Conservation (phyloP, 768 basidiomycete species). For the Boletus patriciae region DNA sequence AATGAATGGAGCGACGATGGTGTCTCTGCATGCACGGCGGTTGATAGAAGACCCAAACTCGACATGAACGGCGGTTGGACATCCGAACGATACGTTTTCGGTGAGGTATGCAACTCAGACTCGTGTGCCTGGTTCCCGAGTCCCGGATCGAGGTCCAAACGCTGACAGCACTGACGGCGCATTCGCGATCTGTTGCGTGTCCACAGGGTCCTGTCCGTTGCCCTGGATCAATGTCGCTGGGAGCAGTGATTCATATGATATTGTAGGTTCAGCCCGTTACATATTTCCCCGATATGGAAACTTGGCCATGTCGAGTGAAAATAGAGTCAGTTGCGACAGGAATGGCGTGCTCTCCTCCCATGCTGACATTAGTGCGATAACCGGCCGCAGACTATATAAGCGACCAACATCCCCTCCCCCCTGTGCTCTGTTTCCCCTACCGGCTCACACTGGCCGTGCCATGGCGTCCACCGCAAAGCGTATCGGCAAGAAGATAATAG, state of each 20-base stretch:
- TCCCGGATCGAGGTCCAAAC: background rate
- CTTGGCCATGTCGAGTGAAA: no score
- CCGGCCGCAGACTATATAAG: background rate
- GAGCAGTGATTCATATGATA: no score
- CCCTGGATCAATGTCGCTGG: no score
- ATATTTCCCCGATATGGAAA: background rate
- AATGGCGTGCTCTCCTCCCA: constrained; percentile 28
- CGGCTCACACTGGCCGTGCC: background rate
- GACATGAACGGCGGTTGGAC: background rate
- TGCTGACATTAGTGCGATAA: background rate
- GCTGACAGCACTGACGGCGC: no score
- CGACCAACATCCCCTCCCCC: background rate
- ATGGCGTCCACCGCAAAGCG: constrained; percentile 47
- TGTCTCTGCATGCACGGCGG: background rate
- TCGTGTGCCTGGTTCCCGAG: background rate
- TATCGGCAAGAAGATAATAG: constrained; percentile 57
- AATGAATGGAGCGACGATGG: background rate
- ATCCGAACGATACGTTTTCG: background rate
- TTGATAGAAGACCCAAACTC: no score
- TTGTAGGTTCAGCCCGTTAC: no score
- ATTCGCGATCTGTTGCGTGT: no score
- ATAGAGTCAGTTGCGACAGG: background rate
- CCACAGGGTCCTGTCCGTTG: no score
- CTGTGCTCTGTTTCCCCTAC: background rate
- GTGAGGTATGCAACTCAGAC: no score